Base-by-base conservation (phyloP, 2,329 filamentous ascomycete species). In the Helicocarpus griseus region DNA sequence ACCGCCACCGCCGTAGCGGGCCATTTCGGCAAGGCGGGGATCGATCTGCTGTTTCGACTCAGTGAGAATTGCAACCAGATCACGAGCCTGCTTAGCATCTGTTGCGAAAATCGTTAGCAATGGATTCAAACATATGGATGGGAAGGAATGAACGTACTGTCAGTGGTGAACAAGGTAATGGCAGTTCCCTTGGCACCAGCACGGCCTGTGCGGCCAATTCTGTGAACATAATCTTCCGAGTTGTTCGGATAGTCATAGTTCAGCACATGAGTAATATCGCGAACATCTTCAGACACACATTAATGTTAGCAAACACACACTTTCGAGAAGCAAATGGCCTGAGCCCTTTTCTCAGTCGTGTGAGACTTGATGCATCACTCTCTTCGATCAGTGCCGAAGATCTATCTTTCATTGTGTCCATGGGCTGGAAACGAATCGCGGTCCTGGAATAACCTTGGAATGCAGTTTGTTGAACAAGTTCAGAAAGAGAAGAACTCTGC, bases 221-320 rank as follows among this genome's bases (percentile, higher is more conserved):
- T 80, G 69, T 84, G 81, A 68, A 84, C 78, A 63, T 84, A 84
- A 65, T 84, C 81, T 70, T 84, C 81, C 63, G 80, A 83, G 70
- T 84, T 97, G 79, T 97, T 97, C 72, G 91, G 91, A 75, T 97
- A 97, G 73, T 97, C 93, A 87, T 97, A 96, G 84, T 97, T 97
- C 77, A 98, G 82, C 76, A 98, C 93, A 78, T 98, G 93, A 76
- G 93, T 97, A 78, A 98, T 98, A 81, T 98, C 95, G 77, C 90
- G 91, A 79, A 98, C 93, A 86, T 98, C 93, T 97, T 96, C 69
- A 75, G 67, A 77, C 71, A 76, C 70, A 79, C 73, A 56, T 56
- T 81, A 79, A 47, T 47, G 87, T 95, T 94, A 95, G 89, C 82
- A 82, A 70, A 66, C 65, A 73, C 77, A 80, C 76, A 77, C 66